phyloP scores from a whole-genome alignment of 257 asterid genomes.

The Coffea eugenioides region DNA sequence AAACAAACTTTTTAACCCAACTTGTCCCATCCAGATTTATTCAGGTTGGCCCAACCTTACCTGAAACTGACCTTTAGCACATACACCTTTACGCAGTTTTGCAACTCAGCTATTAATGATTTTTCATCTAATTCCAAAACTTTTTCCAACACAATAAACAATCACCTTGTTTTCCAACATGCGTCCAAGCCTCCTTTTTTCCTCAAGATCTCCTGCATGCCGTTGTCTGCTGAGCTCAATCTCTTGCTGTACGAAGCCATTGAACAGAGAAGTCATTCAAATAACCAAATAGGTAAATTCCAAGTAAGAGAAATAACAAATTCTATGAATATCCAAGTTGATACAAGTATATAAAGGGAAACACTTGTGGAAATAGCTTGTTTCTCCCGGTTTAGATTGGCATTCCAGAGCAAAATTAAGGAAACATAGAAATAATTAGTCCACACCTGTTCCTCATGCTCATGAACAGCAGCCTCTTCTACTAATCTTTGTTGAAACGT shows the following conservation, averaged over 20 bases:
- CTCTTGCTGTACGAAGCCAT: conserved; percentile 44
- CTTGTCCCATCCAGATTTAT: background rate
- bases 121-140: background rate
- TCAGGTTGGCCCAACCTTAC: background rate
- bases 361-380: background rate
- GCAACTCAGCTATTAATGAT: background rate
- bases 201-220: conserved; percentile 72
- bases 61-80: background rate
- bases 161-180: conserved; percentile 61
- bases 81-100: background rate
- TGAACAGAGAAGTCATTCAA: conserved; percentile 13
- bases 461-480: conserved; percentile 67
- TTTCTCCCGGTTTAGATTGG: background rate
- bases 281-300: background rate
- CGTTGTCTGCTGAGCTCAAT: conserved; percentile 56
- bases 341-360: background rate
- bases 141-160: background rate
- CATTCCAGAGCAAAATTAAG: background rate
- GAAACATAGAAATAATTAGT: conserved; percentile 9
- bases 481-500: conserved; percentile 57
- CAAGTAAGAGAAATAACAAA: background rate
- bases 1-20: conserved; percentile 16
- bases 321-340: background rate
- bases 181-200: conserved; percentile 60
- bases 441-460: conserved; percentile 75